Evolutionary conservation across 164 flowering plant genomes (phyloP).

Genomic region (Annona squamosa): DNA sequence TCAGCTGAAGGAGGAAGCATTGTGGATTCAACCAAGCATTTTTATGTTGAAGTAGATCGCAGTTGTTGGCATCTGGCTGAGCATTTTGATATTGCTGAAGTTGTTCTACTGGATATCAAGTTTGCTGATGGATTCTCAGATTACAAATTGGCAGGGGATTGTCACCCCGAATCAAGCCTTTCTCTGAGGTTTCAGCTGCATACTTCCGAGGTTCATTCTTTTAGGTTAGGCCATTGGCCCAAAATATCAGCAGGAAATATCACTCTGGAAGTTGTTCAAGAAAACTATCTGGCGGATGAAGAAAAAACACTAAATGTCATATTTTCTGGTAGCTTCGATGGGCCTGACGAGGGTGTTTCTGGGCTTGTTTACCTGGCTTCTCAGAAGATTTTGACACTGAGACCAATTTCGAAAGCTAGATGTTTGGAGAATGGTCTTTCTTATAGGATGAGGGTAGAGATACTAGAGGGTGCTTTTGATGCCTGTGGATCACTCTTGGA

Average conservation of each 20-base stretch:
- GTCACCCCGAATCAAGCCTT: conserved; percentile 20
- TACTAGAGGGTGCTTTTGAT: conserved; percentile 56
- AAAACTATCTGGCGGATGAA: conserved; percentile 15
- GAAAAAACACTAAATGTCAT: conserved; percentile 25
- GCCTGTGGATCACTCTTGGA: conserved; percentile 65
- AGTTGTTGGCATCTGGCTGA: conserved; percentile 31
- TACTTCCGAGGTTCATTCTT: conserved; percentile 36
- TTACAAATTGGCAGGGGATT: conserved; percentile 19
- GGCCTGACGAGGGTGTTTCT: conserved; percentile 69
- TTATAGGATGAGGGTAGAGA: conserved; percentile 60
- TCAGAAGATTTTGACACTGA: conserved; percentile 49
- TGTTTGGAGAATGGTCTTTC: conserved; percentile 26
- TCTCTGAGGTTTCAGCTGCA: conserved; percentile 46
- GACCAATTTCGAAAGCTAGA: conserved; percentile 39
- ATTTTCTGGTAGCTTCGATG: conserved; percentile 67
- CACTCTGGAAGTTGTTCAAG: conserved; percentile 39
- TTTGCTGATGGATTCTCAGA: conserved; percentile 30
- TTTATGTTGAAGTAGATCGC: conserved; percentile 45
- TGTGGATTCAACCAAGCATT: conserved; percentile 15
- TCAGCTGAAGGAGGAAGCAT: conserved; percentile 7
- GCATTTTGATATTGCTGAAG: conserved; percentile 69
- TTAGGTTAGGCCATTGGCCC: conserved; percentile 80
- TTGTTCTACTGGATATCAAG: conserved; percentile 42
- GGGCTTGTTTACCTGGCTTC: conserved; percentile 73
- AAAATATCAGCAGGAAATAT: conserved; percentile 36